phyloP scores from a whole-genome alignment of 176 grass and related monocot genomes.

The Phoenix roebelenii region DNA sequence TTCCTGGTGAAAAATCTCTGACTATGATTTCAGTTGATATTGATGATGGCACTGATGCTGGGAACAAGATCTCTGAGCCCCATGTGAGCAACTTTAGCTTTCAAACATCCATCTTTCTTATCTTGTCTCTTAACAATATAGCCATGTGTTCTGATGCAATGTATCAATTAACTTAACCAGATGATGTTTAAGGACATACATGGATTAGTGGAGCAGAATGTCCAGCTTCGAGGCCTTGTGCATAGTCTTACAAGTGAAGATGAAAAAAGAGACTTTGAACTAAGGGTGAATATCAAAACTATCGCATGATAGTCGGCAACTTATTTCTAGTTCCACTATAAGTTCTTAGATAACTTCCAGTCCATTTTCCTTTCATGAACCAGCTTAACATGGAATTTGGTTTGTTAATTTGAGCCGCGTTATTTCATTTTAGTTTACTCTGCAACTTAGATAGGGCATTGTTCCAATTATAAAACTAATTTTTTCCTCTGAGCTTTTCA shows the following conservation, averaged over 20 bases:
- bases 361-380: too few relatives aligned
- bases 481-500: constrained; percentile 26
- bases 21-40: constrained; percentile 21
- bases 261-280: constrained; percentile 66
- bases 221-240: constrained; percentile 66
- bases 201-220: constrained; percentile 86
- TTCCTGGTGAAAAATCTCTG: constrained; percentile 21
- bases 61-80: constrained; percentile 8
- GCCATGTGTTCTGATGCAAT: too few relatives aligned
- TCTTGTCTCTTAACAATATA: too few relatives aligned
- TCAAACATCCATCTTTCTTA: background rate
- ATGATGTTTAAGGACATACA: constrained; percentile 81
- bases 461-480: too few relatives aligned
- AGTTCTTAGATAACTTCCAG: too few relatives aligned
- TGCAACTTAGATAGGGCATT: too few relatives aligned
- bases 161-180: constrained; percentile 23
- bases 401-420: too few relatives aligned
- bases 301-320: too few relatives aligned
- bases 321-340: too few relatives aligned
- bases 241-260: constrained; percentile 59
- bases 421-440: too few relatives aligned
- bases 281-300: constrained; percentile 36
- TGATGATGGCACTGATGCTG: constrained; percentile 15
- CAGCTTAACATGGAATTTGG: too few relatives aligned
- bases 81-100: constrained; percentile 29